Evolutionary conservation across 371 early-diverging fungal species (phyloP), one percentile per base, ranked within the genome.

Genomic region (Polyrhizophydium stewartii): DNA sequence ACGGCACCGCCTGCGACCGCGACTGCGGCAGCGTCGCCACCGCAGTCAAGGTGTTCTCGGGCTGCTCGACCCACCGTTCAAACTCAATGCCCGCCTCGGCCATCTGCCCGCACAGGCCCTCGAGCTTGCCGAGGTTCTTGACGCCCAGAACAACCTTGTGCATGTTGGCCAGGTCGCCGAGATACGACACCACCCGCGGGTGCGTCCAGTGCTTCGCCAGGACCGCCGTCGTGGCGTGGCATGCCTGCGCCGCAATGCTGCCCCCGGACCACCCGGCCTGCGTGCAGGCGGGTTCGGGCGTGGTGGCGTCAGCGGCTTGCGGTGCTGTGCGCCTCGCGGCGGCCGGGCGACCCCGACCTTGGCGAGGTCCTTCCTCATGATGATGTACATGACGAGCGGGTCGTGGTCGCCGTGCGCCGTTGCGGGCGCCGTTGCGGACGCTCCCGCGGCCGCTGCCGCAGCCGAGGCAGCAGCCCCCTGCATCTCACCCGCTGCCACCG

Each of bases 1-100:
- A 16, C 25, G 49, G 49, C 10, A 47, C 25, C 3, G 49, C 49
- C 3, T 7, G 10, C 28, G 49, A 47, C 28, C 49, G 22, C 49
- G 9, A 16, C 22, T 49, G 59, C 22, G 66, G 66, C 27, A 47
- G 38, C 1, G 66, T 66, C 27, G 61, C 66, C 41, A 66, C 53
- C 7, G 51, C 46, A 2, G 66, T 61, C 19, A 61, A n/a, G 28
- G 58, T 66, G 22, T 56, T 53, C 24, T 66, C 66, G 3, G 66
- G 66, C 51, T 51, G 58, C 38, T 66, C 66, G 22, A 61, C 25
- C 66, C 66, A 66, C 33, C 57, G 49, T 33, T 66, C 61, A 30
- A 57, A 31, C 31, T 61, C 17, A 12, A 66, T 53, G 0, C 58
- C 66, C 7, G 22, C 33, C 38, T 56, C 58, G 24, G 35, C 32